phyloP scores from a whole-genome alignment of 768 basidiomycete genomes.

The Amyloporia xantha region DNA sequence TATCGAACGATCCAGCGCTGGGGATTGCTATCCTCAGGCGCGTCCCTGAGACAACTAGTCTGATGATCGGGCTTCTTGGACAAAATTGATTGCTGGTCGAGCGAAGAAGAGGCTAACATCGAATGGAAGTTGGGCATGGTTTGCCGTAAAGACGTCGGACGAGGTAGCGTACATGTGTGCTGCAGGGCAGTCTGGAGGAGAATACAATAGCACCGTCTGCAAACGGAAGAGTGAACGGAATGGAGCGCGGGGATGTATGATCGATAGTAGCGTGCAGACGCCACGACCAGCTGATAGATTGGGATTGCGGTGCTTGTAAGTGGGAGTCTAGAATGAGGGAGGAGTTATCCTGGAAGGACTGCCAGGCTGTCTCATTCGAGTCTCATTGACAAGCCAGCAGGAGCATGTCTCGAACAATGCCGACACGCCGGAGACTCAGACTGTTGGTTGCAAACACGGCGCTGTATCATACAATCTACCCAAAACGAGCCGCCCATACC shows the following conservation, averaged over 20 bases:
- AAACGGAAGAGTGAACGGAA: background rate
- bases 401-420: no score
- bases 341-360: no score
- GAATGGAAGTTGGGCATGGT: background rate
- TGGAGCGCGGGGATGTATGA: background rate
- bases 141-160: no score
- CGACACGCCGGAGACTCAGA: no score
- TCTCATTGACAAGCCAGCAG: no score
- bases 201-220: background rate
- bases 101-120: background rate
- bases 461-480: conserved; percentile 5
- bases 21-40: background rate
- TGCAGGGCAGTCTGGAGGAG: no score
- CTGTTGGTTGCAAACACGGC: background rate
- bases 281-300: background rate
- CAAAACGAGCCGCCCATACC: background rate
- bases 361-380: no score
- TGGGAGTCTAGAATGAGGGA: background rate
- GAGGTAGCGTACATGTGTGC: no score
- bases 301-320: background rate
- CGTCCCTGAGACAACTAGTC: background rate
- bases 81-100: background rate
- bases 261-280: background rate
- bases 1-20: background rate
- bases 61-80: background rate